These are phyloP conservation scores for Phyllostachys edulis DNA, from an alignment of 176 grass and related monocot genomes.

Conservation along the genomic window DNA sequence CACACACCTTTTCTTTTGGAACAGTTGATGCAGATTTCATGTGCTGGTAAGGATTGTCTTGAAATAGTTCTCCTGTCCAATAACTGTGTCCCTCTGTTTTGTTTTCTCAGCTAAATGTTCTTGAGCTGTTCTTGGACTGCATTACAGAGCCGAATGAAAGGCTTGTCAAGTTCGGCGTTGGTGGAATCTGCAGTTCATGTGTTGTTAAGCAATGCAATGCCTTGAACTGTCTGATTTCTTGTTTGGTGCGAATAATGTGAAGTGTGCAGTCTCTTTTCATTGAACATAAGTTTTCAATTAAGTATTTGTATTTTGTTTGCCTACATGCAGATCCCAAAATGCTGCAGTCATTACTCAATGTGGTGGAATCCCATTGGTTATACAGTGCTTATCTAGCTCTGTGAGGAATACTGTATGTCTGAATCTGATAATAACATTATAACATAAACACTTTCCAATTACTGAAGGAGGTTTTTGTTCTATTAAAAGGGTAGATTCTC, in stretches of 20 bases:
- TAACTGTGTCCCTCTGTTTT: slow-evolving; percentile 10
- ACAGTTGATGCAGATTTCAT: neutral
- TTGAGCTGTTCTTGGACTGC: slow-evolving; percentile 91
- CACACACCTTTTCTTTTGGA: slow-evolving; percentile 4
- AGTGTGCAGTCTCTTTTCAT: neutral
- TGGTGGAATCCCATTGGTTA: slow-evolving; percentile 72
- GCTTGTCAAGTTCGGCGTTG: slow-evolving; percentile 74
- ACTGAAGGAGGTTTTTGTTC: too few species aligned
- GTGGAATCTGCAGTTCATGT: slow-evolving; percentile 84
- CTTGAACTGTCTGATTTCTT: neutral
- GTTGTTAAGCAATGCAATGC: slow-evolving; percentile 45
- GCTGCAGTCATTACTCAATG: slow-evolving; percentile 61
- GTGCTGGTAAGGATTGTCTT: neutral
- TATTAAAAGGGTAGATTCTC: neutral
- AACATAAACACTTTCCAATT: neutral
- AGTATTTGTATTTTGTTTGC: slow-evolving; percentile 1
- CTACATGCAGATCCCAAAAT: slow-evolving; percentile 73
- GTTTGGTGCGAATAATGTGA: neutral
- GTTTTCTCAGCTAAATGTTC: slow-evolving; percentile 73
- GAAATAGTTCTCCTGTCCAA: neutral
- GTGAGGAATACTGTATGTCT: slow-evolving; percentile 67
- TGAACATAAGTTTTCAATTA: neutral
- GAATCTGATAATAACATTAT: slow-evolving; percentile 18
- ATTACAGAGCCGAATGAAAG: slow-evolving; percentile 94
- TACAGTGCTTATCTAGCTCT: slow-evolving; percentile 91